Evolutionary conservation across 345 rosid genomes (phyloP).

Genomic region (Passiflora organensis): DNA sequence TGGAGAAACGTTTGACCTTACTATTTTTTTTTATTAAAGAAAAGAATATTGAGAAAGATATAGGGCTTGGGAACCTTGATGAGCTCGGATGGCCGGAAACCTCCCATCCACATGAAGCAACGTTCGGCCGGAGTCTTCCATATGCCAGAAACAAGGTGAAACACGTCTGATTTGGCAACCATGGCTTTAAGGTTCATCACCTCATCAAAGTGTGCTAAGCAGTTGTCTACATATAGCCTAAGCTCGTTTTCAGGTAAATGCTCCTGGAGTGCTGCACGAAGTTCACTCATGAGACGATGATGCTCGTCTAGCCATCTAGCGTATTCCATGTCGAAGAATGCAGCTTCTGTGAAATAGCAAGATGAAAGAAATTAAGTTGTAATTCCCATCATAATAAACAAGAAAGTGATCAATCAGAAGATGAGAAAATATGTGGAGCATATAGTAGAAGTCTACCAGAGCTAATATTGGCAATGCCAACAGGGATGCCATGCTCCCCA

Average conservation of each 20-base stretch:
- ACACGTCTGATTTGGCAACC: slow-evolving; percentile 81
- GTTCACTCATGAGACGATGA: slow-evolving; percentile 71
- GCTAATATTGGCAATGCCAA: slow-evolving; percentile 49
- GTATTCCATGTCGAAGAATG: slow-evolving; percentile 50
- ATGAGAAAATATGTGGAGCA: too few relatives aligned
- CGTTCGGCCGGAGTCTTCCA: slow-evolving; percentile 99
- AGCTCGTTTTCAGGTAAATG: slow-evolving; percentile 84
- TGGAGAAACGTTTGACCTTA: too few relatives aligned
- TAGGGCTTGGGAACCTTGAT: slow-evolving; percentile 55
- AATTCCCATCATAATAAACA: too few relatives aligned
- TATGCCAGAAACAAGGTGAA: slow-evolving; percentile 85
- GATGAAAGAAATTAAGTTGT: too few relatives aligned
- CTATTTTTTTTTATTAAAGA: too few relatives aligned
- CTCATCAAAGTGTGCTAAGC: slow-evolving; percentile 76
- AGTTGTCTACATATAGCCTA: slow-evolving; percentile 68
- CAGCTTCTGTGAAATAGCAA: too few relatives aligned
- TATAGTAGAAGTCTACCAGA: slow-evolving; percentile 38
- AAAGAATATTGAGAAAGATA: too few relatives aligned
- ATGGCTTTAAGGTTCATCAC: slow-evolving; percentile 67
- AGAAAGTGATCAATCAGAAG: too few relatives aligned
- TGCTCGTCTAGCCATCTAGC: slow-evolving; percentile 88
- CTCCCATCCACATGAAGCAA: slow-evolving; percentile 99
- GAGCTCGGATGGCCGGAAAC: slow-evolving; percentile 92
- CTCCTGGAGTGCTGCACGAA: slow-evolving; percentile 86
- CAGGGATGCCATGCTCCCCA: slow-evolving; percentile 70